A percentile compares a stretch with the other conserved stretches of the same genome.
These are phyloP conservation scores for Exophiala xenobiotica DNA, from an alignment of 2,329 filamentous ascomycete genomes.

Conservation along the genomic window DNA sequence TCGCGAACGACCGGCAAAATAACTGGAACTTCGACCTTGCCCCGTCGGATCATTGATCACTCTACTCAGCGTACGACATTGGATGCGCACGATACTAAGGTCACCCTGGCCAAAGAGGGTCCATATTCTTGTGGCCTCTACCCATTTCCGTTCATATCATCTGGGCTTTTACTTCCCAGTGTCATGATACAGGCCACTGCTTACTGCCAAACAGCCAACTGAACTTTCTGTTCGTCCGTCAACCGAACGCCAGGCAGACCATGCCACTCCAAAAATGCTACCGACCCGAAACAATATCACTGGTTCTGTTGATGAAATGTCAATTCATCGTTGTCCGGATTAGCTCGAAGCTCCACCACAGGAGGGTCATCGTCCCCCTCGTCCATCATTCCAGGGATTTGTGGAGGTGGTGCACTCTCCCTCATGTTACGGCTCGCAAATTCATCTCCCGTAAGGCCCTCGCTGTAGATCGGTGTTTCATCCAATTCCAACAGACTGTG, in stretches of 20 bases:
- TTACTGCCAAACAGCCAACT: not conserved
- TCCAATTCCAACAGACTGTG: constrained; percentile 14
- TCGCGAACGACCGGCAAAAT: no score
- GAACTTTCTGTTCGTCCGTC: not conserved
- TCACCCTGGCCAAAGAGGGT: not conserved
- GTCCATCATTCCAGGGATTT: constrained; percentile 15
- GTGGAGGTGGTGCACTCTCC: constrained; percentile 29
- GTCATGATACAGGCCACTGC: not conserved
- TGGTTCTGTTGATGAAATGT: constrained; percentile 9
- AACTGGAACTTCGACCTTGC: no score
- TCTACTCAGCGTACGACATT: not conserved
- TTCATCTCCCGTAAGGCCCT: constrained; percentile 13
- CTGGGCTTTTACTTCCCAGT: not conserved
- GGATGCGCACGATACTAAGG: not conserved
- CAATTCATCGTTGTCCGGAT: constrained; percentile 20
- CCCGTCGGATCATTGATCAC: no score
- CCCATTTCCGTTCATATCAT: not conserved
- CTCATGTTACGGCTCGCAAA: constrained; percentile 14
- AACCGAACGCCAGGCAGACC: constrained; percentile 2
- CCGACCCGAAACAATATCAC: not conserved
- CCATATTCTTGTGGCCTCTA: not conserved
- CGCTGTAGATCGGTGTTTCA: constrained; percentile 16
- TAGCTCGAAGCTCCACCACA: constrained; percentile 23
- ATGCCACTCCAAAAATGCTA: not conserved
- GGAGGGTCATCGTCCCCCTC: constrained; percentile 28